Evolutionary conservation across 2,329 filamentous ascomycete species (phyloP).

Genomic region (Apiospora sp.): DNA sequence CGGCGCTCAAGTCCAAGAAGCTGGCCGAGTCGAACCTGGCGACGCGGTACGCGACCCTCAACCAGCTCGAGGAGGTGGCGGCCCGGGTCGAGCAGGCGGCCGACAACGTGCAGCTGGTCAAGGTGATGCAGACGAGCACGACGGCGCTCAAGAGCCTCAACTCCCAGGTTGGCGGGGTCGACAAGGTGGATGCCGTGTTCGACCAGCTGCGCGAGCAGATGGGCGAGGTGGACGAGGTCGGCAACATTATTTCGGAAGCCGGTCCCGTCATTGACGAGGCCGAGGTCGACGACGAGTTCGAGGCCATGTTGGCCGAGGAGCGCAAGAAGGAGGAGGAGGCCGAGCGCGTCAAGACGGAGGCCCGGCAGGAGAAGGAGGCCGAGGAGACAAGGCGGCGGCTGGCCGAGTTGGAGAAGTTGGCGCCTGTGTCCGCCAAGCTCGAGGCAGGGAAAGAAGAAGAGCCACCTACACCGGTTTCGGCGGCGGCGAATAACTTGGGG

Average conservation of each 20-base stretch:
- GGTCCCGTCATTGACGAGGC: conserved; percentile 72
- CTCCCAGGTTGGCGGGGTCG: conserved; percentile 77
- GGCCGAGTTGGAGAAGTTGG: conserved; percentile 55
- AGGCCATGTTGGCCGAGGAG: conserved; percentile 72
- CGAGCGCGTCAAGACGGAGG: conserved; percentile 51
- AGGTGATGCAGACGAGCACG: conserved; percentile 81
- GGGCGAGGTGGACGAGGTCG: conserved; percentile 82
- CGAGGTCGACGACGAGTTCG: conserved; percentile 89
- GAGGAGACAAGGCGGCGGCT: conserved; percentile 58
- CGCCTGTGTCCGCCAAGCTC: conserved; percentile 37
- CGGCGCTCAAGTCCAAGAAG: conserved; percentile 84
- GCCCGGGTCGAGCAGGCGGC: conserved; percentile 85
- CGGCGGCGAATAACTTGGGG: conserved; percentile 45
- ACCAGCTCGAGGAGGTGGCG: conserved; percentile 84
- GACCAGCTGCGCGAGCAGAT: conserved; percentile 82
- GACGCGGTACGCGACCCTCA: conserved; percentile 75
- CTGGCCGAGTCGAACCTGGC: conserved; percentile 77
- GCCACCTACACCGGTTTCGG: conserved; percentile 39
- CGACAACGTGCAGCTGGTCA: conserved; percentile 84
- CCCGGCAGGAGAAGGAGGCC: conserved; percentile 53
- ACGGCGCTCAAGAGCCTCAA: conserved; percentile 78
- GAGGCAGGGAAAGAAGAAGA: conserved; percentile 43
- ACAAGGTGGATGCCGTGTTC: conserved; percentile 78
- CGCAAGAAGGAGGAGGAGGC: conserved; percentile 59
- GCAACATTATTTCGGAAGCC: conserved; percentile 75